Evolutionary conservation across 176 grass and related monocot genomes (phyloP).

Genomic region (Oryza meyeriana): DNA sequence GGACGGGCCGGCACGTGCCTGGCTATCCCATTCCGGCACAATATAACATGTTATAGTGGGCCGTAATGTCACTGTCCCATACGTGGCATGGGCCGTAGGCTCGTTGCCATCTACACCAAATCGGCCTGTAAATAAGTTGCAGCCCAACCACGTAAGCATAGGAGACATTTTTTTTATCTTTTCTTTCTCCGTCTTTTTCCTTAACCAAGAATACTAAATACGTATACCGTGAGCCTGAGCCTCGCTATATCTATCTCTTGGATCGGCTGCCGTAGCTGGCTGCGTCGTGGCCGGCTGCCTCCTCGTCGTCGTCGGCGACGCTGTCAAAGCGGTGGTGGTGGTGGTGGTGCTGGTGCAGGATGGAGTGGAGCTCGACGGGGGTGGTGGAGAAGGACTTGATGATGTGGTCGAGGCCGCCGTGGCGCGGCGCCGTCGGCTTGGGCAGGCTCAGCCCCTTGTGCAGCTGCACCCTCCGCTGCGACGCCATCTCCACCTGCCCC

Average conservation of each 20-base stretch:
- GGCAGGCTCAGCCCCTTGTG: constrained; percentile 66
- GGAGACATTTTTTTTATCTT: too few relatives aligned
- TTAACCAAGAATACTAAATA: not conserved
- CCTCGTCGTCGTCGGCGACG: not conserved
- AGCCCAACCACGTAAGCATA: too few relatives aligned
- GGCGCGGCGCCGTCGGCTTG: constrained; percentile 23
- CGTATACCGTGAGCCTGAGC: not conserved
- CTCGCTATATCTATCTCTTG: not conserved
- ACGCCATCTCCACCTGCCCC: constrained; percentile 47
- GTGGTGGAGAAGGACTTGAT: constrained; percentile 65
- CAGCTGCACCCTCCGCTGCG: constrained; percentile 25
- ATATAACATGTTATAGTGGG: not conserved
- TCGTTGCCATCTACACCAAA: too few relatives aligned
- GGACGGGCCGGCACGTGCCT: too few relatives aligned
- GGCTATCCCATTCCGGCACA: too few relatives aligned
- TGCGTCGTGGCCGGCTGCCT: not conserved
- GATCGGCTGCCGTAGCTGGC: not conserved
- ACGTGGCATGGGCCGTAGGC: too few relatives aligned
- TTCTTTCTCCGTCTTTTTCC: not conserved
- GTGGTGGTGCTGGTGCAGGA: constrained; percentile 27
- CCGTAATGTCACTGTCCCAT: too few relatives aligned
- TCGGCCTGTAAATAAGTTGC: too few relatives aligned
- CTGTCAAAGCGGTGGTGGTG: constrained; percentile 1
- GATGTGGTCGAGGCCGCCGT: constrained; percentile 40
- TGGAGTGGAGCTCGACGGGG: constrained; percentile 53